Evolutionary conservation across 139 green algal genomes (phyloP), one percentile per base, ranked within the genome.

Genomic region (Auxenochlorella protothecoides): DNA sequence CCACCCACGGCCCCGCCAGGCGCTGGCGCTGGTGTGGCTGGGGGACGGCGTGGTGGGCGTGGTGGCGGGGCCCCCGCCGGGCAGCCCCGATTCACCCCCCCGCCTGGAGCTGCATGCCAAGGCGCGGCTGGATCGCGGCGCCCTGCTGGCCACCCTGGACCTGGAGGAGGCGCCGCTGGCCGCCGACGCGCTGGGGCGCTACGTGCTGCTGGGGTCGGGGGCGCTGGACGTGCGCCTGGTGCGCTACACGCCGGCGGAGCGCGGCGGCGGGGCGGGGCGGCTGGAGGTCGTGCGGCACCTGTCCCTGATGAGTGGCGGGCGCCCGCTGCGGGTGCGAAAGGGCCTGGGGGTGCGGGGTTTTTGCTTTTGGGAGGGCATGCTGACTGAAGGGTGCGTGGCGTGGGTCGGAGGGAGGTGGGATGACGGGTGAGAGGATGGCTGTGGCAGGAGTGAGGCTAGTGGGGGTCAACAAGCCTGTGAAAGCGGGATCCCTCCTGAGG

Each of bases 51-150:
- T 88, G 52, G 59, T 88, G 65, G 83, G 68, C 12, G 71, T 57
- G 5, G 55, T 16, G 4, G 74, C 74, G 9, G 8, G 71, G 53
- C 59, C 73, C 66, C 63, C 67, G 67, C 59, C 59, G 68, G 53
- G 44, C 51, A 53, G 10, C 57, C 57, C 57, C 57, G 9, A 15
- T 9, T 44, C 66, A 68, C 67, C 71, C 53, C 69, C 69, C 27
- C 76, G 96, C 79, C 84, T 97, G 76, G 81, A 92, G 69, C 70
- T 97, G 63, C 93, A 94, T 72, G 91, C 92, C 2, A 81, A 87
- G 3, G 90, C 86, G 76, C 92, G 97, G 70, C 79, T 97, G 69
- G 92, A 97, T 81, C 76, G 87, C 14, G 81, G 81, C 7, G 92
- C 89, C 3, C 73, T 96, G 7, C 81, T 97, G n/a, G 82, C 70